phyloP scores from a whole-genome alignment of 148 eudicot genomes.

The Camellia granthamiana region DNA sequence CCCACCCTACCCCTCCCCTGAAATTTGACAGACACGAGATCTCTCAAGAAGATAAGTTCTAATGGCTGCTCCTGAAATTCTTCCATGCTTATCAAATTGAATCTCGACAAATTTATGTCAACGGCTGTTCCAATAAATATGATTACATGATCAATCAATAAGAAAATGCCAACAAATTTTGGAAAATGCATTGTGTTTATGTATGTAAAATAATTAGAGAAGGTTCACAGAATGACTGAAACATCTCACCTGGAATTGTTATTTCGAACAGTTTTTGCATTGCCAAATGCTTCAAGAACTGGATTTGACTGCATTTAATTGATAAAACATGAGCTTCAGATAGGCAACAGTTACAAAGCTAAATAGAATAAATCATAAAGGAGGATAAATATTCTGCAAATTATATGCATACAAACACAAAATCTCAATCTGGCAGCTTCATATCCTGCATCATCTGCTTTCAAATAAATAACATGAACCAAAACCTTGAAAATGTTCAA shows the following conservation, averaged over 20 bases:
- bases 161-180: neutral
- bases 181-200: neutral
- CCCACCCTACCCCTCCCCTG: too few relatives aligned
- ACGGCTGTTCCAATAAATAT: slow-evolving; percentile 50
- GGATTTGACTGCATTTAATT: slow-evolving; percentile 72
- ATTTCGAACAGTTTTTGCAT: slow-evolving; percentile 89
- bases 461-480: neutral
- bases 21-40: too few relatives aligned
- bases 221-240: slow-evolving; percentile 7
- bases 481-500: neutral
- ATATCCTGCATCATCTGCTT: neutral
- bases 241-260: slow-evolving; percentile 75
- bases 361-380: slow-evolving; percentile 1
- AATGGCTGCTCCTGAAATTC: too few relatives aligned
- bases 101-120: too few relatives aligned
- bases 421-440: neutral
- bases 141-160: slow-evolving; percentile 2
- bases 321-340: slow-evolving; percentile 1
- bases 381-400: neutral
- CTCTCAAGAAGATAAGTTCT: too few relatives aligned
- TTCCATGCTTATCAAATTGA: too few relatives aligned
- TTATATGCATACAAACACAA: neutral
- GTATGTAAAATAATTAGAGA: neutral
- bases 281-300: slow-evolving; percentile 90
- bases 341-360: neutral